phyloP scores from a whole-genome alignment of 176 grass and related monocot species.

The Lolium perenne region DNA sequence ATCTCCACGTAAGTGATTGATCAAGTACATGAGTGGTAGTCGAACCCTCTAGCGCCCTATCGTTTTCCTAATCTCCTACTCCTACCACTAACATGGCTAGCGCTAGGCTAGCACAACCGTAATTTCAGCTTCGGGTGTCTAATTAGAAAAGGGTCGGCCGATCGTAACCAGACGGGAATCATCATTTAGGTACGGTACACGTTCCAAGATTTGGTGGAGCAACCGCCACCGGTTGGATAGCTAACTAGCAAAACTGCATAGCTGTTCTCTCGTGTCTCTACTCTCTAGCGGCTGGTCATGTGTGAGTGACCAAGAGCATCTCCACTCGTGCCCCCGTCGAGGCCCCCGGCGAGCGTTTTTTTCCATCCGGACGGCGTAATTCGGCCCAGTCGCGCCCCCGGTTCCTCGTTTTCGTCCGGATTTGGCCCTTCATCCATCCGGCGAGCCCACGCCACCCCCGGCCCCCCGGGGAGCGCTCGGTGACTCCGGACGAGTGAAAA shows the following conservation, averaged over 20 bases:
- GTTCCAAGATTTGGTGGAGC: conserved; percentile 53
- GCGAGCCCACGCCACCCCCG: too few species aligned
- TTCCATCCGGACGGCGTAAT: too few species aligned
- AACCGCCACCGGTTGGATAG: conserved; percentile 50
- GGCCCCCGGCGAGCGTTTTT: too few species aligned
- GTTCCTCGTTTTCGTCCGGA: too few species aligned
- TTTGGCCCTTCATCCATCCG: too few species aligned
- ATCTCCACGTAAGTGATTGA: neutral
- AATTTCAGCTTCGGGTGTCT: neutral
- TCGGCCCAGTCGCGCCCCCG: too few species aligned
- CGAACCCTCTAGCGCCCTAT: neutral
- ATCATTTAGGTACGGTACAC: conserved; percentile 27
- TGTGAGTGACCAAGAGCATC: too few species aligned
- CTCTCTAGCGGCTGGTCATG: conserved; percentile 33
- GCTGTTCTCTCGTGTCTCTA: conserved; percentile 32
- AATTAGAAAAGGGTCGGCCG: neutral
- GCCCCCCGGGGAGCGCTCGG: too few species aligned
- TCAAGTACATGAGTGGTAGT: neutral
- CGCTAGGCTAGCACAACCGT: neutral
- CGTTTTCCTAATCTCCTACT: neutral
- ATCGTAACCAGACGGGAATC: neutral
- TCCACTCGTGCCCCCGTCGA: too few species aligned
- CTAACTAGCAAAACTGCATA: conserved; percentile 37
- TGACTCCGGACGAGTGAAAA: too few species aligned
- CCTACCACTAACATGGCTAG: neutral